Base-by-base conservation (phyloP, 768 basidiomycete species). In the Melanogaster broomeanus region DNA sequence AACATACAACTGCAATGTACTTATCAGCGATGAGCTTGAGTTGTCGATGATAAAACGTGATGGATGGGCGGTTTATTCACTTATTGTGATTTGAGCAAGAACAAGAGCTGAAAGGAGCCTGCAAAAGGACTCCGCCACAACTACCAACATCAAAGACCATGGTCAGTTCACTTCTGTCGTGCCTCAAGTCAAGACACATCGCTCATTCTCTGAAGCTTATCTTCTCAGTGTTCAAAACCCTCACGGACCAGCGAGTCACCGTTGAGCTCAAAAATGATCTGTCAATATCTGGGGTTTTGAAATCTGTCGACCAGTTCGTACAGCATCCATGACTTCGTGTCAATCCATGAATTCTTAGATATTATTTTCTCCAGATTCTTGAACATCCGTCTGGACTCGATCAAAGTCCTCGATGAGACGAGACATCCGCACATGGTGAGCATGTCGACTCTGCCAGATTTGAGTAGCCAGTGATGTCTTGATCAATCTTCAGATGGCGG, bases 231-330 rank as follows among this genome's bases (percentile, higher is more conserved):
- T 98, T 99, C 86, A 98, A 98, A 75, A 98, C 97, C 9, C 84
- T 99, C 28, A 98, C 95, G 10, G 94, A 98, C 73, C 96, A 98
- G 66, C 84, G 87, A 64, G 95, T 98, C 62, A 93, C 91, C 5
- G 95, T 97, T 58, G 94, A 98, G 70, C 85, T 99, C 64, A 99
- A 99, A 77, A 99, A 99, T 74, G 97, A 98, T 72, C 84, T 98
- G 48, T 93, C 90, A 18, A 97, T 99, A 70, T 93, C 90, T 10
- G 96, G 96, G 1, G 87, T 90, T 24, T 73, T 99, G 61, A 97
- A 97, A 80, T 97, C 93, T 28, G 95, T 99, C 45, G 96, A 99
- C 77, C 96, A 99, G 96, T 95, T 58, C 55, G 87, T 80, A 44
- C 42, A 27, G 30, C 22, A 9, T 10, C 37, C 46, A 25, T 16